Percentiles rank a stretch among this genome's conserved stretches.
phyloP scores from a whole-genome alignment of 2,329 filamentous ascomycete species.

The Colletotrichum shisoi region DNA sequence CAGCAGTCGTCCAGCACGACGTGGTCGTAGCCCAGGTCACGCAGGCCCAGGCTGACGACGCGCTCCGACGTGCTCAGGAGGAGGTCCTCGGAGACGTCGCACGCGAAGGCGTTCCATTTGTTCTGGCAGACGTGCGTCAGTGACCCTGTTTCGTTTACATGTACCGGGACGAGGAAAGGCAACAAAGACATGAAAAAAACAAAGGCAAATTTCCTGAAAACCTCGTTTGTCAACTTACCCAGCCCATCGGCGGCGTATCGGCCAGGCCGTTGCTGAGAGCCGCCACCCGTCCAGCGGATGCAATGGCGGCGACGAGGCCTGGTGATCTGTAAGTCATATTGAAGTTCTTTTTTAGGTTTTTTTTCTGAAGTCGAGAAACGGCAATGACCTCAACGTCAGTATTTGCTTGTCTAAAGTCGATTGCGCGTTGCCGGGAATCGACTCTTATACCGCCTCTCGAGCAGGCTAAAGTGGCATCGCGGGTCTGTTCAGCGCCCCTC shows the following conservation, averaged over 20 bases:
- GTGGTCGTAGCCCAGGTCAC: slow-evolving; percentile 45
- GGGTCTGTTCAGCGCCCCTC: slow-evolving; percentile 8
- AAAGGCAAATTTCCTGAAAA: too few species aligned
- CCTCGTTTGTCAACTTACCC: slow-evolving; percentile 26
- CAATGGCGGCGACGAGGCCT: slow-evolving; percentile 23
- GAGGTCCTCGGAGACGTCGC: slow-evolving; percentile 38
- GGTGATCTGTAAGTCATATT: slow-evolving; percentile 29
- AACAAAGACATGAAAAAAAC: too few species aligned
- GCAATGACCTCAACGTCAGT: neutral
- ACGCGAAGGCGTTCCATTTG: slow-evolving; percentile 37
- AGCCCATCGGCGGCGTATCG: slow-evolving; percentile 41
- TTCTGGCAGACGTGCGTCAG: slow-evolving; percentile 21
- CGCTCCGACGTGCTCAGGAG: slow-evolving; percentile 41
- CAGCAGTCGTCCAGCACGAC: slow-evolving; percentile 50
- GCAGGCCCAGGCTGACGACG: slow-evolving; percentile 43
- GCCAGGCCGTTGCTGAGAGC: slow-evolving; percentile 40
- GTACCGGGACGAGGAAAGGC: neutral
- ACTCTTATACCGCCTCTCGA: slow-evolving; percentile 25
- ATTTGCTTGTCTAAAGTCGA: neutral
- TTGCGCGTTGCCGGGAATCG: neutral
- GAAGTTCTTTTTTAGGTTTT: neutral
- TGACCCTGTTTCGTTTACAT: neutral
- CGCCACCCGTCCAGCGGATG: slow-evolving; percentile 29
- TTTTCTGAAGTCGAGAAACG: neutral
- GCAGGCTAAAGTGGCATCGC: slow-evolving; percentile 19